phyloP scores from a whole-genome alignment of 2,329 filamentous ascomycete genomes.

The Paraphaeosphaeria sporulosa region DNA sequence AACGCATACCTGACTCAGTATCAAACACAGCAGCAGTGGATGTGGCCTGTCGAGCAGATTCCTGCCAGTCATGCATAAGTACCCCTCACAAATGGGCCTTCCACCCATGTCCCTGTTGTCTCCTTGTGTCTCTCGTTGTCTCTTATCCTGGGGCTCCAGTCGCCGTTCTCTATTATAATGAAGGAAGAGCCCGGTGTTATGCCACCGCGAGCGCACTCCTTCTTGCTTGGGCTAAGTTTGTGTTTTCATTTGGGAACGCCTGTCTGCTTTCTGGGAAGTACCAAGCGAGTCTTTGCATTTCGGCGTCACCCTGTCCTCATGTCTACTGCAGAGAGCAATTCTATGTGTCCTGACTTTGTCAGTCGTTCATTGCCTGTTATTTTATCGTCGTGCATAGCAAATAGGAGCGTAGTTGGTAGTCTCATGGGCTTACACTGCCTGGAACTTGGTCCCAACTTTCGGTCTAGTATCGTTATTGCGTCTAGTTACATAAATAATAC shows the following conservation, averaged over 20 bases:
- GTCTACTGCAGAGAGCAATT: background rate
- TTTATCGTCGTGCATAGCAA: background rate
- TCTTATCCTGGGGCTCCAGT: background rate
- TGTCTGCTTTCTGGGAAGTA: background rate
- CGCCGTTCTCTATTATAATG: background rate
- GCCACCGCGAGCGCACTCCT: slow-evolving; percentile 5
- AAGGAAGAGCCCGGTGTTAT: slow-evolving; percentile 2
- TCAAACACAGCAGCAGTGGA: background rate
- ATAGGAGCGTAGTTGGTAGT: background rate
- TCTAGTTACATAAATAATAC: background rate
- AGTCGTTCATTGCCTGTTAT: background rate
- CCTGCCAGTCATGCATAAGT: background rate
- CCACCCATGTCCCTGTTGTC: too few relatives aligned
- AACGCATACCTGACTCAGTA: background rate
- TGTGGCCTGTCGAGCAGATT: slow-evolving; percentile 7
- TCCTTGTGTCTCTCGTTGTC: background rate
- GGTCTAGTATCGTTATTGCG: background rate
- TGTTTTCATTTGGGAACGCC: slow-evolving; percentile 12
- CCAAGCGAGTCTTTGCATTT: background rate
- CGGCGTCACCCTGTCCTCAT: slow-evolving; percentile 4
- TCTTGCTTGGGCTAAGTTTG: slow-evolving; percentile 6
- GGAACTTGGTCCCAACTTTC: background rate
- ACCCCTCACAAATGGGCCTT: background rate
- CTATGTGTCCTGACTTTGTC: background rate
- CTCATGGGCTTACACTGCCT: background rate